Conservation (phyloP, 345 rosid species). For the Melaleuca quinquenervia region DNA sequence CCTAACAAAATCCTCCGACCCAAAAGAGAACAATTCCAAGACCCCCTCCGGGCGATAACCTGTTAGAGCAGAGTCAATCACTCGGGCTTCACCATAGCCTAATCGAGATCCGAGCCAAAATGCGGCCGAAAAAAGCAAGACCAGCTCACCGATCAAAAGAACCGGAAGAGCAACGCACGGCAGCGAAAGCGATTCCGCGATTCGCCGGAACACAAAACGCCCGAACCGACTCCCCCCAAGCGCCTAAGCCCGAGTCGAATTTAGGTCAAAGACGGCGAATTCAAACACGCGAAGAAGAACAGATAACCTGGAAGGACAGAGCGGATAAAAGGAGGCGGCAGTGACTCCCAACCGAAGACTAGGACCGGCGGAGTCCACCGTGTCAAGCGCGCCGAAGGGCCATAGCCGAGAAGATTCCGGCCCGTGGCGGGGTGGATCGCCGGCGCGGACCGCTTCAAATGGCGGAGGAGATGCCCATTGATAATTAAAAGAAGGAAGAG, state of each 20-base stretch:
- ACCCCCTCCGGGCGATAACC: not conserved
- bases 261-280: not conserved
- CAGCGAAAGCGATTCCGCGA: not conserved
- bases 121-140: not conserved
- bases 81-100: not conserved
- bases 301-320: not conserved
- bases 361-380: not conserved
- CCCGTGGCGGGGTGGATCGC: not conserved
- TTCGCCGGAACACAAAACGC: not conserved
- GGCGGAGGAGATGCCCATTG: not conserved
- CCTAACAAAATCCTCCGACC: not conserved
- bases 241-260: not conserved
- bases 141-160: not conserved
- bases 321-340: not conserved
- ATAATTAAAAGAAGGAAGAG: too few relatives aligned
- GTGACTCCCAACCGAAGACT: not conserved
- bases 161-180: not conserved
- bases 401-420: not conserved
- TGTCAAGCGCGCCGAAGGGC: not conserved
- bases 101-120: not conserved
- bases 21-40: too few relatives aligned
- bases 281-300: not conserved
- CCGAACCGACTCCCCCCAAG: not conserved
- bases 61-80: not conserved
- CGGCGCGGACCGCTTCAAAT: not conserved